Percentiles rank a stretch among this genome's conserved stretches.
phyloP scores from a whole-genome alignment of 768 basidiomycete genomes.

The Sporobolomyces phaffii region DNA sequence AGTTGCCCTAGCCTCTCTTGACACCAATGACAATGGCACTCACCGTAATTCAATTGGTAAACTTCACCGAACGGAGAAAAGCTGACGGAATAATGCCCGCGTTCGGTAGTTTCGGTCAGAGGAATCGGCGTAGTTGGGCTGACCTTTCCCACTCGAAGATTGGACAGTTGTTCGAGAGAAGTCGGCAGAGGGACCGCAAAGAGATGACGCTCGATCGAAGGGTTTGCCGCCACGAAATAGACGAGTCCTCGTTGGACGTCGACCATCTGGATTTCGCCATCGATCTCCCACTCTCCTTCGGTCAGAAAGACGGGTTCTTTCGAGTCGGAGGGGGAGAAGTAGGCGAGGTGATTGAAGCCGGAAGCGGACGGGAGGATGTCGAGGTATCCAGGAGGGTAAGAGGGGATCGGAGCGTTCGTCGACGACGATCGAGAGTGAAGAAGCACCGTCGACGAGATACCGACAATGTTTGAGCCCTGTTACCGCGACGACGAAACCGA shows the following conservation, averaged over 20 bases:
- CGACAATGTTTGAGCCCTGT: slow-evolving; percentile 56
- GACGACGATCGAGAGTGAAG: not conserved
- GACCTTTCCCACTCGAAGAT: not conserved
- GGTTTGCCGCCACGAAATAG: slow-evolving; percentile 81
- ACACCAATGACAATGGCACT: too few relatives aligned
- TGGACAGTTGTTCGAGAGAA: not conserved
- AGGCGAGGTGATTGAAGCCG: slow-evolving; percentile 87
- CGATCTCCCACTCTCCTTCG: slow-evolving; percentile 83
- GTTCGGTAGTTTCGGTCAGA: slow-evolving; percentile 43
- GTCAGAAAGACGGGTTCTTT: slow-evolving; percentile 75
- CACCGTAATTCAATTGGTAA: slow-evolving; percentile 66
- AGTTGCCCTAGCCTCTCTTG: too few relatives aligned
- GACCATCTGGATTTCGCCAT: slow-evolving; percentile 63
- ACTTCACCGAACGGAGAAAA: slow-evolving; percentile 85
- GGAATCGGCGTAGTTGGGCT: slow-evolving; percentile 24
- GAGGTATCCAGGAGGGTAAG: slow-evolving; percentile 57
- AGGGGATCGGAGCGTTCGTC: slow-evolving; percentile 1
- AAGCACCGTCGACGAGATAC: slow-evolving; percentile 12
- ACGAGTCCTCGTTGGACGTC: slow-evolving; percentile 63
- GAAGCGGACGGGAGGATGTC: slow-evolving; percentile 74
- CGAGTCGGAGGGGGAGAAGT: slow-evolving; percentile 72
- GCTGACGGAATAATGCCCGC: slow-evolving; percentile 53
- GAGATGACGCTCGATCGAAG: slow-evolving; percentile 73
- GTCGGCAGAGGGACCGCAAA: slow-evolving; percentile 71
- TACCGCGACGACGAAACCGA: not conserved